Evolutionary conservation across 2,329 filamentous ascomycete species (phyloP).

Genomic region (Penicillium decumbens): DNA sequence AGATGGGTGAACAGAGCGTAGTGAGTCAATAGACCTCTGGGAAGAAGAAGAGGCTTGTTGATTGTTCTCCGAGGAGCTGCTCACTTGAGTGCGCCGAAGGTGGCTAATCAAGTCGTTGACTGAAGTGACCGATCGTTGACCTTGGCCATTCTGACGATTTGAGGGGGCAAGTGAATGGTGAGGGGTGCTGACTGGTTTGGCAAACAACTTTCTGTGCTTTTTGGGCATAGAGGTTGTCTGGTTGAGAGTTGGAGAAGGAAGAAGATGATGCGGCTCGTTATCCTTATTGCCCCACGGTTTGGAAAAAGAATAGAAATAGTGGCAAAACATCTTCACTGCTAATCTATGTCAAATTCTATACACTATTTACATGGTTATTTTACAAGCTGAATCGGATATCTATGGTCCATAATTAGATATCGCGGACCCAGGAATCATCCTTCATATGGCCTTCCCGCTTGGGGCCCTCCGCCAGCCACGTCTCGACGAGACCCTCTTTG

Average conservation of each 20-base stretch:
- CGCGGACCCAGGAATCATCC: slow-evolving; percentile 58
- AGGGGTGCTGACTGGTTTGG: slow-evolving; percentile 40
- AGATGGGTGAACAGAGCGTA: slow-evolving; percentile 44
- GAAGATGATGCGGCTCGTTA: neutral
- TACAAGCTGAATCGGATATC: slow-evolving; percentile 44
- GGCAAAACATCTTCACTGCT: neutral
- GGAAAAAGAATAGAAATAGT: neutral
- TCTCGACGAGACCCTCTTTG: slow-evolving; percentile 70
- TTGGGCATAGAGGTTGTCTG: slow-evolving; percentile 41
- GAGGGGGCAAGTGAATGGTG: slow-evolving; percentile 39
- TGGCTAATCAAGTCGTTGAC: slow-evolving; percentile 48
- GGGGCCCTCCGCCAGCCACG: slow-evolving; percentile 62
- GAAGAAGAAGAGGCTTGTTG: slow-evolving; percentile 5
- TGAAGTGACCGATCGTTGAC: slow-evolving; percentile 26
- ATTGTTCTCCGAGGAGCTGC: slow-evolving; percentile 19
- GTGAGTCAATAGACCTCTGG: slow-evolving; percentile 19
- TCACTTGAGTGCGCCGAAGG: slow-evolving; percentile 42
- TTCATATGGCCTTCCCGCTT: slow-evolving; percentile 55
- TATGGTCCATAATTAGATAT: slow-evolving; percentile 52
- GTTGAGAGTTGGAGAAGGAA: neutral
- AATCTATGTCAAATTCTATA: slow-evolving; percentile 13
- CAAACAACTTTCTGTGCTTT: slow-evolving; percentile 40
- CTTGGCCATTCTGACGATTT: slow-evolving; percentile 27
- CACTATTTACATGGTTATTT: slow-evolving; percentile 14
- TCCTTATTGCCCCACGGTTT: slow-evolving; percentile 2